These are phyloP conservation scores for Dryas octopetala DNA, from an alignment of 306 rosid genomes.

Conservation along the genomic window DNA sequence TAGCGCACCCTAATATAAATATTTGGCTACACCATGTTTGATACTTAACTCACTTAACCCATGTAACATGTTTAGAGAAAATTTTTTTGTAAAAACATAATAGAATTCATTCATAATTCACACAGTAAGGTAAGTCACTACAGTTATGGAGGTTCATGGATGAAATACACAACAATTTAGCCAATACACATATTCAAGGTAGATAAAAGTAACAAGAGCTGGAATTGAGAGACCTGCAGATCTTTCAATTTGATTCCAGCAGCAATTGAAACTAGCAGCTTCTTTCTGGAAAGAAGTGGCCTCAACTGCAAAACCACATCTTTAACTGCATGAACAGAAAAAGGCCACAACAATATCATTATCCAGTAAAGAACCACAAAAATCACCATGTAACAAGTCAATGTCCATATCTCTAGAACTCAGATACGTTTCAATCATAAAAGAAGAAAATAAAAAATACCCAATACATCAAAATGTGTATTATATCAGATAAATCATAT, in stretches of 20 bases:
- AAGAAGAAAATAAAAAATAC: neutral
- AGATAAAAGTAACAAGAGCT: neutral
- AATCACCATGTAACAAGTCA: neutral
- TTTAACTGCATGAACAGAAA: constrained; percentile 47
- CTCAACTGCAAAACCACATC: constrained; percentile 54
- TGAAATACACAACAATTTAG: neutral
- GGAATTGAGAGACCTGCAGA: constrained; percentile 60
- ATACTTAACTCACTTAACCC: neutral
- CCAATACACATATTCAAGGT: neutral
- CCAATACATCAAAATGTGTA: neutral
- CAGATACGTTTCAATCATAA: neutral
- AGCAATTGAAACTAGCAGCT: constrained; percentile 93
- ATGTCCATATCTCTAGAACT: neutral
- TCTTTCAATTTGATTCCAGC: constrained; percentile 92
- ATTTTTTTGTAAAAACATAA: neutral
- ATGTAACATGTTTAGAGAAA: neutral
- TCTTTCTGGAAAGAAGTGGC: constrained; percentile 65
- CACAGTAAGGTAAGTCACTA: neutral
- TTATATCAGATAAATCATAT: neutral
- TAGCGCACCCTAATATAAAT: no score
- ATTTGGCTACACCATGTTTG: neutral
- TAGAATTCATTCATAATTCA: neutral
- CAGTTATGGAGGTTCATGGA: neutral
- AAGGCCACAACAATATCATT: neutral
- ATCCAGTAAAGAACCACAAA: neutral